phyloP scores from a whole-genome alignment of 1,284 basidiomycete genomes.

The Gymnopus androsaceus region DNA sequence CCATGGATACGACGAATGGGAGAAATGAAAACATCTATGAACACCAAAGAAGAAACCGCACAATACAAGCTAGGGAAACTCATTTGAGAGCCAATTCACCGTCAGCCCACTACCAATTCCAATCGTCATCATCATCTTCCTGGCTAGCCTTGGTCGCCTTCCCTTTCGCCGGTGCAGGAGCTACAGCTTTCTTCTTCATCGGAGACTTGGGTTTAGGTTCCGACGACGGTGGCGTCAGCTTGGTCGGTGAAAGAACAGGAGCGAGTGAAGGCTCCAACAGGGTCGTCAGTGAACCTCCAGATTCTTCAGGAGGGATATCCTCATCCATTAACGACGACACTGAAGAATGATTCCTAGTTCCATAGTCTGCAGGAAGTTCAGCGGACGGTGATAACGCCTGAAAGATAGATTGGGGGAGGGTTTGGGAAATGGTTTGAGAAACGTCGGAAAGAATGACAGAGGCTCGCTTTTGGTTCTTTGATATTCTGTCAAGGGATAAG shows the following conservation, averaged over 20 bases:
- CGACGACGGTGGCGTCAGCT: background rate
- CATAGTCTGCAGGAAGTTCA: background rate
- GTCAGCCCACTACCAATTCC: slow-evolving; percentile 14
- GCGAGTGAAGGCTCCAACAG: background rate
- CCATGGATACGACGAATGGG: background rate
- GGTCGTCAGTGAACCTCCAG: background rate
- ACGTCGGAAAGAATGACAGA: slow-evolving; percentile 19
- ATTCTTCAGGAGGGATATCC: slow-evolving; percentile 5
- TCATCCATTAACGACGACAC: slow-evolving; percentile 13
- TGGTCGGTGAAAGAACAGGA: slow-evolving; percentile 3
- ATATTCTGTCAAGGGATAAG: slow-evolving; percentile 4
- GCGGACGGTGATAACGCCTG: slow-evolving; percentile 5
- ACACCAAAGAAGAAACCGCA: background rate
- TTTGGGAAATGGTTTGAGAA: slow-evolving; percentile 15
- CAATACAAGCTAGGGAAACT: background rate
- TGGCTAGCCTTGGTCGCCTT: background rate
- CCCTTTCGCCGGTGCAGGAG: background rate
- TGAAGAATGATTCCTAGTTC: background rate
- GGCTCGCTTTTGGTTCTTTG: slow-evolving; percentile 21
- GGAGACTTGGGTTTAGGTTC: slow-evolving; percentile 10
- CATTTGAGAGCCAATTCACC: background rate
- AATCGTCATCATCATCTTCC: slow-evolving; percentile 17
- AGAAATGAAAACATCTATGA: background rate
- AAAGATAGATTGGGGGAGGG: slow-evolving; percentile 8
- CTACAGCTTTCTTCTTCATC: background rate